These are phyloP conservation scores for Capronia coronata DNA, from an alignment of 2,329 filamentous ascomycete species.

Conservation along the genomic window DNA sequence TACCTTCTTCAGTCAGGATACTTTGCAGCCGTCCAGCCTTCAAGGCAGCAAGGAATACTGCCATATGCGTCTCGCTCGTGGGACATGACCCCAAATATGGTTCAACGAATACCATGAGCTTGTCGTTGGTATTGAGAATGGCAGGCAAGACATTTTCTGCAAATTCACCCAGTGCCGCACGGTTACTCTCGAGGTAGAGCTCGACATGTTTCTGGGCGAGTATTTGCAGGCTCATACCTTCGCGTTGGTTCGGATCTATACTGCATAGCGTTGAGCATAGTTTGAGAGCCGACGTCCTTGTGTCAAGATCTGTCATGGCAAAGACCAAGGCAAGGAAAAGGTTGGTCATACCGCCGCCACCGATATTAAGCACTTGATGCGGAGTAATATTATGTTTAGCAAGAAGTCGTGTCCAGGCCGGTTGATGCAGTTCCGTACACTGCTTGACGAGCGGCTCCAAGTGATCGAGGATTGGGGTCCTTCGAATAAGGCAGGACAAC, in stretches of 20 bases:
- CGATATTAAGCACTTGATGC: conserved; percentile 7
- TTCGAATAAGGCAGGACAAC: conserved; percentile 22
- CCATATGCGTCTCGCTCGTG: conserved; percentile 6
- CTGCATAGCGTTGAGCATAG: conserved; percentile 23
- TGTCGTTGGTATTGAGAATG: conserved; percentile 18
- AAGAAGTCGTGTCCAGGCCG: conserved; percentile 13
- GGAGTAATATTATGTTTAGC: conserved; percentile 11
- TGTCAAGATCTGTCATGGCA: conserved; percentile 24
- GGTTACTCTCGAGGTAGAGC: conserved; percentile 20
- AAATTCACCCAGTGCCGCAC: conserved; percentile 19
- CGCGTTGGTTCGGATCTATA: neutral
- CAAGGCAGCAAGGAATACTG: conserved; percentile 20
- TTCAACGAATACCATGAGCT: conserved; percentile 17
- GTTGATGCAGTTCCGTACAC: conserved; percentile 6
- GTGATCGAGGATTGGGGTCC: conserved; percentile 11
- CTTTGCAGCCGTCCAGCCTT: conserved; percentile 20
- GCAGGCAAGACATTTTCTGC: conserved; percentile 25
- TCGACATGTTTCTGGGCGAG: conserved; percentile 15
- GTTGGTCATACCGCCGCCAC: conserved; percentile 6
- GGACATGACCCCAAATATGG: conserved; percentile 6
- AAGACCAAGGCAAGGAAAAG: conserved; percentile 24
- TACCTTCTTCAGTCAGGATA: conserved; percentile 18
- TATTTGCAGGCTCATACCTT: neutral
- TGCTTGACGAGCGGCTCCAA: conserved; percentile 8
- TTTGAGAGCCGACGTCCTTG: conserved; percentile 26